Evolutionary conservation across 495 filamentous ascomycete genomes (phyloP), one percentile per base, ranked within the genome.

Genomic region (Mytilinidion resinicola): DNA sequence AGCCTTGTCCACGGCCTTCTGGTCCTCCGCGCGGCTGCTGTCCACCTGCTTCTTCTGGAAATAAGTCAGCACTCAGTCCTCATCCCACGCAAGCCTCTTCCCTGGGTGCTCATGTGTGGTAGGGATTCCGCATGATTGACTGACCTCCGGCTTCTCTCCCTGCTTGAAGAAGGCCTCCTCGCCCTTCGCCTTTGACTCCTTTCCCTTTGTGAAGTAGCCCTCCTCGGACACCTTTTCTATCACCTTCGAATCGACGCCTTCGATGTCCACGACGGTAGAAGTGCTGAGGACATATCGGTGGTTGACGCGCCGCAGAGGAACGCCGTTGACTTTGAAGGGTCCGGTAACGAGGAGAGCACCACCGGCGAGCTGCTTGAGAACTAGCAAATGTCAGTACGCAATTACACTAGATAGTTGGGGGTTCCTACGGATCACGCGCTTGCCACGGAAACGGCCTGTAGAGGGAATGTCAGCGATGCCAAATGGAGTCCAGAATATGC

Each of bases 321-420:
- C 95, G 77, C 95, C 95, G 80, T 99, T 99, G 81, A 97, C 86
- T 86, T 96, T 97, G 87, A 96, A 99, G 71, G 95, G 95, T 67
- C 95, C 95, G 70, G 95, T 99, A 66, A 99, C 88, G 71, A 99
- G 90, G 72, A 99, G 90, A 62, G 96, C 88, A 77, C 95, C 95
- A 80, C 96, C 88, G 70, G 86, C 78, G 72, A 99, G 90, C 78
- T 85, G 81, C 83, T 96, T 97, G 75, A 99, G 88, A 76, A 12
- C 17, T 14, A 12, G 39, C 12, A 9, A 42, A 17, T 42, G 39
- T 42, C 12, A 42, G 39, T 17, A 17, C 4, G 2, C 9, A 12
- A 8, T 42, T 9, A 8, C 12, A 42, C 11, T 2, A 17, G 9
- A 3, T 14, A 9, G 39, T 4, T 14, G 9, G 39, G 39, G 9